Base-by-base conservation (phyloP, 305 asterid species). In the Ruellia speciosa region DNA sequence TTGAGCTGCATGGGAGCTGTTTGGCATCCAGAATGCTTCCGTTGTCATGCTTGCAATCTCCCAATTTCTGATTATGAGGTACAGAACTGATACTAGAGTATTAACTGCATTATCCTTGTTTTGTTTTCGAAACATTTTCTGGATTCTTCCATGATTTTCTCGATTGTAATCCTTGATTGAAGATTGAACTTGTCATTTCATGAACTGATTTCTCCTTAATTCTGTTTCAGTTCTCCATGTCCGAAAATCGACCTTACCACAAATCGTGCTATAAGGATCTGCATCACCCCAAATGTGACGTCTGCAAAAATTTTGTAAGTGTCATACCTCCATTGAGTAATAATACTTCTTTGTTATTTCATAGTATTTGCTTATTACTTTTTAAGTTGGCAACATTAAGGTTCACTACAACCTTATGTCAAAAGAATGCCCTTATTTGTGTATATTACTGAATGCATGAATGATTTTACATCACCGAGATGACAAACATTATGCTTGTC, bases 11-110 rank as follows among this genome's bases (percentile, higher is more conserved):
- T 93, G 97, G 97, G 88, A 49, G 79, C 81, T 65, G 78, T 79
- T 62, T 93, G 99, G 99, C 99, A 93, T 79, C 96, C 99, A 15
- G 97, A 84, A 66, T 93, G 99, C 66, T 93, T 88, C 52, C 64
- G 84, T 46, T 93, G 99, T 68, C 77, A 75, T 66, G 83, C 80
- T 62, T 93, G 99, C 77, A 70, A 69, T 67, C 78, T 18, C n/a
- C 94, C 97, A 6, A 93, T 93, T 56, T 82, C 97, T 57, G 99
- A 93, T 77, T 72, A 78, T 55, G 99, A 93, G 99, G 99, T 88
- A 58, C 60, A 66, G 63, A 69, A 73, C 61, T 55, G 19, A 16
- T 52, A 67, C 54, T 61, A 52, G 56, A 40, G 49, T 52, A 41
- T 43, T 50, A 6, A 56, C 33, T 45, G 51, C 53, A n/a, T 54